Percentiles rank a stretch among this genome's conserved stretches.
Conservation (phyloP, 176 grass and related monocot genomes). For the Panicum miliaceum region DNA sequence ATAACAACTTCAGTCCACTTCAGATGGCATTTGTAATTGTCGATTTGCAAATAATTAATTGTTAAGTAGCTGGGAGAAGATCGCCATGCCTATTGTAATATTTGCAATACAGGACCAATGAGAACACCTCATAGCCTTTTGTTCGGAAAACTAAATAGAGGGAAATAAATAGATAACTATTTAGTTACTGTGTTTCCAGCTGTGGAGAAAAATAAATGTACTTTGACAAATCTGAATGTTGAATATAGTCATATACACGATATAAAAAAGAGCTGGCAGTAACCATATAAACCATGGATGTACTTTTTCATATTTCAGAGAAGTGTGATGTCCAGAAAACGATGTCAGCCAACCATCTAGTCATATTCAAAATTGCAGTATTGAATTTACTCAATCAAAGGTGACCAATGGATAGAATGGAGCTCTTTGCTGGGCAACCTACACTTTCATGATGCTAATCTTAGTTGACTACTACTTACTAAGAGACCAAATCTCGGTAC, state of each 20-base stretch:
- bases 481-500: conserved; percentile 25
- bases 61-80: neutral
- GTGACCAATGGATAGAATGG: conserved; percentile 29
- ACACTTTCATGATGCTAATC: neutral
- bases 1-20: conserved; percentile 18
- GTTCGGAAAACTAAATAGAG: neutral
- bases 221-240: conserved; percentile 21
- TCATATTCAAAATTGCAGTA: conserved; percentile 21
- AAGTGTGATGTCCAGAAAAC: conserved; percentile 15
- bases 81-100: neutral
- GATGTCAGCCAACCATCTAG: conserved; percentile 30
- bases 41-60: conserved; percentile 12
- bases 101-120: neutral
- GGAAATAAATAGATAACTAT: neutral
- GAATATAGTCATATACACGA: conserved; percentile 11
- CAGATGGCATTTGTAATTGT: neutral
- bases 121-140: conserved; percentile 6
- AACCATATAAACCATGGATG: conserved; percentile 10
- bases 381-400: conserved; percentile 32
- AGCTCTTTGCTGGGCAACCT: conserved; percentile 17
- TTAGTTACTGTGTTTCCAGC: neutral
- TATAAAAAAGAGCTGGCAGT: conserved; percentile 25
- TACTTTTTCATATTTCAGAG: conserved; percentile 1
- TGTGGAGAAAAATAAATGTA: neutral
- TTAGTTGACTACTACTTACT: conserved; percentile 44